Evolutionary conservation across 257 asterid genomes (phyloP).

Genomic region (Solanum lycopersicoides): DNA sequence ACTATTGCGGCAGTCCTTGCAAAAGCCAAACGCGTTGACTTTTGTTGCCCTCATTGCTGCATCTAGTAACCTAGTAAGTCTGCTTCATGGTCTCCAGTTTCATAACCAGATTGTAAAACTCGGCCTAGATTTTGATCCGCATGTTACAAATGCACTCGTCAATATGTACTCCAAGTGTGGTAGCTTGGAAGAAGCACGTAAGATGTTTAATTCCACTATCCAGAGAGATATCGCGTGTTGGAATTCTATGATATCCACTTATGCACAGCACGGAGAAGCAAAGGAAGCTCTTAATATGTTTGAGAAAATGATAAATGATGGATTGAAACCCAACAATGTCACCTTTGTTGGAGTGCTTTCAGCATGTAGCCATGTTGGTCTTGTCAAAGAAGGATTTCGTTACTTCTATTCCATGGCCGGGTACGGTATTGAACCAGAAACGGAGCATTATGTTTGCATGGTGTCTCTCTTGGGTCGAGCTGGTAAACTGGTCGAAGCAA

Average conservation of each 20-base stretch:
- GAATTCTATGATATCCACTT: slow-evolving; percentile 37
- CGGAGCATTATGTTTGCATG: slow-evolving; percentile 38
- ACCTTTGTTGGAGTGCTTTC: slow-evolving; percentile 33
- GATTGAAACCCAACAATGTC: slow-evolving; percentile 23
- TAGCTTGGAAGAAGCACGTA: slow-evolving; percentile 10
- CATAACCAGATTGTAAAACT: slow-evolving; percentile 25
- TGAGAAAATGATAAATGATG: slow-evolving; percentile 21
- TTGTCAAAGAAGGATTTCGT: slow-evolving; percentile 28
- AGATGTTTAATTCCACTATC: not conserved
- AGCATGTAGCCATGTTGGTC: slow-evolving; percentile 40
- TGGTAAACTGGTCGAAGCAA: slow-evolving; percentile 32
- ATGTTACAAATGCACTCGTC: slow-evolving; percentile 24
- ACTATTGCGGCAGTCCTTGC: slow-evolving; percentile 4
- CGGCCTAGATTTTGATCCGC: slow-evolving; percentile 24
- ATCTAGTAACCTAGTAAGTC: slow-evolving; percentile 22
- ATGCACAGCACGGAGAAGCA: slow-evolving; percentile 40
- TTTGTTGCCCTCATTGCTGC: slow-evolving; percentile 24
- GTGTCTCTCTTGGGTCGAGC: slow-evolving; percentile 44
- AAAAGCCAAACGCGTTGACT: slow-evolving; percentile 21
- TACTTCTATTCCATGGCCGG: slow-evolving; percentile 18
- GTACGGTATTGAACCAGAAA: slow-evolving; percentile 30
- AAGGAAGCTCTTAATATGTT: slow-evolving; percentile 23
- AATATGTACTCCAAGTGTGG: slow-evolving; percentile 51
- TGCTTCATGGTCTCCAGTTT: slow-evolving; percentile 24
- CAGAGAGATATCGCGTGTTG: slow-evolving; percentile 27